phyloP scores from a whole-genome alignment of 768 basidiomycete species.

The Clitopilus hobsonii region DNA sequence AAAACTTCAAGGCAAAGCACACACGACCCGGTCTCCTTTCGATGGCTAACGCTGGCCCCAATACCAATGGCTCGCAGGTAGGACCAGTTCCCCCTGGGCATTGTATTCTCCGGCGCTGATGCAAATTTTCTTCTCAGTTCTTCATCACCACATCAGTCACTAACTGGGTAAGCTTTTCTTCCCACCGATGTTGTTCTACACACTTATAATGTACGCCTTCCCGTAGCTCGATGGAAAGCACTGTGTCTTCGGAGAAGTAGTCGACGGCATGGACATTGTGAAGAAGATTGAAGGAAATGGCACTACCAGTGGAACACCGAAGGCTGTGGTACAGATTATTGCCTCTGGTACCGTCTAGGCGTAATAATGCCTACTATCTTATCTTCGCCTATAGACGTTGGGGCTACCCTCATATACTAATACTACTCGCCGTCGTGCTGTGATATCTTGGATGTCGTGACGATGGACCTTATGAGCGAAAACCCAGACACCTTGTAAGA shows the following conservation, averaged over 20 bases:
- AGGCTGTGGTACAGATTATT: slow-evolving; percentile 50
- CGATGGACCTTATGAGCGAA: too few relatives aligned
- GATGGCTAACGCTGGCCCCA: slow-evolving; percentile 84
- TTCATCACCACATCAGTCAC: slow-evolving; percentile 74
- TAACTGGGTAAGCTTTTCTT: slow-evolving; percentile 42
- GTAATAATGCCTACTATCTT: neutral
- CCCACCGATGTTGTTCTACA: neutral
- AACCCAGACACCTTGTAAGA: too few relatives aligned
- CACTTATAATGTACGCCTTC: neutral
- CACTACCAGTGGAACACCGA: slow-evolving; percentile 30
- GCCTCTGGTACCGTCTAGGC: slow-evolving; percentile 41
- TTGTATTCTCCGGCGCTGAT: neutral
- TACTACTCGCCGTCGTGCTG: neutral
- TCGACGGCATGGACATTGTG: slow-evolving; percentile 61
- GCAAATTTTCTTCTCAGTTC: slow-evolving; percentile 36
- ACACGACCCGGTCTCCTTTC: slow-evolving; percentile 63
- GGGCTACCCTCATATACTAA: neutral
- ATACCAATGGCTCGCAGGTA: slow-evolving; percentile 80
- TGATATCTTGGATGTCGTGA: too few relatives aligned
- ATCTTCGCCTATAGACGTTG: neutral
- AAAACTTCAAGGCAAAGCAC: slow-evolving; percentile 68
- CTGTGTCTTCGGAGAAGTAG: slow-evolving; percentile 70
- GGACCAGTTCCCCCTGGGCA: slow-evolving; percentile 2
- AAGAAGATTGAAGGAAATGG: slow-evolving; percentile 51
- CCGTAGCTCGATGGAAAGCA: slow-evolving; percentile 57